phyloP scores from a whole-genome alignment of 73 alveolate genomes.

The Diophrys appendiculata region DNA sequence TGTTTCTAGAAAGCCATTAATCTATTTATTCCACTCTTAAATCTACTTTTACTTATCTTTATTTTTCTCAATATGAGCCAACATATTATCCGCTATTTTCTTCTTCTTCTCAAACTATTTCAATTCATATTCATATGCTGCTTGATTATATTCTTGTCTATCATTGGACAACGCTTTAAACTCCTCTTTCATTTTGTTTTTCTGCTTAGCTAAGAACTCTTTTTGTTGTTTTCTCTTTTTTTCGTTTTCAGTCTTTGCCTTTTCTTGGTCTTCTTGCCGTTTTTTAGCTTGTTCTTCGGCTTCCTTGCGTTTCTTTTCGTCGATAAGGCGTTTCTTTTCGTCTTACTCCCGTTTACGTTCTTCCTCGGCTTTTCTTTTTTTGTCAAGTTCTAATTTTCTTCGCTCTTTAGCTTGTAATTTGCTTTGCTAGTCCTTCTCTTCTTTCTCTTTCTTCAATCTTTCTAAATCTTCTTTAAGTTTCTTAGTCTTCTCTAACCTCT shows the following conservation, averaged over 20 bases:
- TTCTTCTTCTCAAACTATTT: conserved; percentile 35
- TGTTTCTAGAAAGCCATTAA: too few relatives aligned
- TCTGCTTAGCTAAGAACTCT: conserved; percentile 25
- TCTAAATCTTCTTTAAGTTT: conserved; percentile 24
- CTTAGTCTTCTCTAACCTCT: conserved; percentile 17
- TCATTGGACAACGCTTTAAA: conserved; percentile 11
- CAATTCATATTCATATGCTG: conserved; percentile 2
- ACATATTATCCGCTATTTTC: conserved; percentile 40
- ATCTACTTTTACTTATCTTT: conserved; percentile 16
- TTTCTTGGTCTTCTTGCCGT: conserved; percentile 15
- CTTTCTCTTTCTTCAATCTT: conserved; percentile 14
- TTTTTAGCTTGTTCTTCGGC: conserved; percentile 29
- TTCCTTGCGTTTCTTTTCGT: conserved; percentile 15
- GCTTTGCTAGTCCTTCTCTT: conserved; percentile 14
- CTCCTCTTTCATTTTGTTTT: conserved; percentile 27
- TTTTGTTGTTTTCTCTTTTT: conserved; percentile 6
- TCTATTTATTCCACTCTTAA: too few relatives aligned
- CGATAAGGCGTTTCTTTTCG: conserved; percentile 21
- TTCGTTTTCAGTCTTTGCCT: conserved; percentile 10
- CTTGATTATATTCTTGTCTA: conserved; percentile 19
- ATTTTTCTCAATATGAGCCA: conserved; percentile 19
- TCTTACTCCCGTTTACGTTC: conserved; percentile 26
- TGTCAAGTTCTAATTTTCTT: conserved; percentile 25
- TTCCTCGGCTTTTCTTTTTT: conserved; percentile 18
- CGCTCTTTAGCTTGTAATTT: conserved; percentile 14